Percentiles rank a stretch among this genome's conserved stretches.
These are phyloP conservation scores for Ceriops tagal DNA, from an alignment of 345 rosid genomes.

Conservation along the genomic window DNA sequence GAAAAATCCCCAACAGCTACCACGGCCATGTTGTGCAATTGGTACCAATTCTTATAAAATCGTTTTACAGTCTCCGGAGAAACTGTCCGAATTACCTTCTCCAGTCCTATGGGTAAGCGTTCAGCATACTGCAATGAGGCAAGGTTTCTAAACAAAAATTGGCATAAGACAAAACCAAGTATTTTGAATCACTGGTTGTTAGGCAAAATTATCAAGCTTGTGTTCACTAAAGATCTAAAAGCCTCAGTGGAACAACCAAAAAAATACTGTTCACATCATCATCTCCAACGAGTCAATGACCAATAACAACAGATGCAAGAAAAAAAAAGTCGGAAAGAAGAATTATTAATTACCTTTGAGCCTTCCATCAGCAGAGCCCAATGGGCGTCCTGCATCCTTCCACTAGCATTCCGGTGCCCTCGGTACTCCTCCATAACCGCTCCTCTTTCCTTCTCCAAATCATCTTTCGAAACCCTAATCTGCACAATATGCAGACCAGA, in stretches of 20 bases:
- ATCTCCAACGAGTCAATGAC: not conserved
- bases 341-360: conserved; percentile 54
- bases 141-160: conserved; percentile 6
- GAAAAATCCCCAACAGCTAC: conserved; percentile 93
- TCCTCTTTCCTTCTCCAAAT: conserved; percentile 89
- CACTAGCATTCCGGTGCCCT: conserved; percentile 75
- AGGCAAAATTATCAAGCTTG: not conserved
- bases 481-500: conserved; percentile 20
- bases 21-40: conserved; percentile 77
- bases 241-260: too few species aligned
- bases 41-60: conserved; percentile 85
- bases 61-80: conserved; percentile 66
- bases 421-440: conserved; percentile 93
- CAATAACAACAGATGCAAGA: not conserved
- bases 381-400: conserved; percentile 87
- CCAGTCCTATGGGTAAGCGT: conserved; percentile 84
- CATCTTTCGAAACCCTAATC: conserved; percentile 81
- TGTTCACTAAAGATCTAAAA: not conserved
- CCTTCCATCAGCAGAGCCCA: conserved; percentile 90
- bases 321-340: not conserved
- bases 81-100: conserved; percentile 79
- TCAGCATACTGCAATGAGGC: conserved; percentile 73
- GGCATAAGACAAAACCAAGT: not conserved
- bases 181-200: not conserved
- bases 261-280: not conserved